A percentile compares a stretch with the other conserved stretches of the same genome.
phyloP scores from a whole-genome alignment of 2,329 filamentous ascomycete genomes.

The Fusarium verticillioides region DNA sequence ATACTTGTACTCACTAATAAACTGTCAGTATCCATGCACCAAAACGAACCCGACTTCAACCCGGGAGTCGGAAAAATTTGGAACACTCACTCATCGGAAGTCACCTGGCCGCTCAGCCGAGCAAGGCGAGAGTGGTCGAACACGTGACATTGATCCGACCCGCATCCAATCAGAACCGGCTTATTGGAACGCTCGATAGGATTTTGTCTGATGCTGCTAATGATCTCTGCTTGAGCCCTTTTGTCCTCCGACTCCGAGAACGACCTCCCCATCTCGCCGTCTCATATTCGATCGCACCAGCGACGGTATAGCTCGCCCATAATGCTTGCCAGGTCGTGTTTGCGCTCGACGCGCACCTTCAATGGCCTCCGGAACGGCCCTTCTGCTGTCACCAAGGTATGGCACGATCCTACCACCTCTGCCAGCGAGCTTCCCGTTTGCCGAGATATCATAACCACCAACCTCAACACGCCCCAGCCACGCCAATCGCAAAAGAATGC shows the following conservation, averaged over 20 bases:
- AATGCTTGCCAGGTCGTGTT: slow-evolving; percentile 94
- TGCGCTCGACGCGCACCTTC: slow-evolving; percentile 89
- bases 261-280: slow-evolving; percentile 51
- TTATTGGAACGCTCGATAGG: slow-evolving; percentile 57
- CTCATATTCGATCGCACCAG: slow-evolving; percentile 52
- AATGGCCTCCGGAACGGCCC: slow-evolving; percentile 80
- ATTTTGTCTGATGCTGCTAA: slow-evolving; percentile 53
- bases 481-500: slow-evolving; percentile 46
- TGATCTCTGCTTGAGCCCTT: slow-evolving; percentile 54
- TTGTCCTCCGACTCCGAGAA: slow-evolving; percentile 53
- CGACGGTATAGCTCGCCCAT: slow-evolving; percentile 61
- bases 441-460: slow-evolving; percentile 50
- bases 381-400: slow-evolving; percentile 80
- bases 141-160: slow-evolving; percentile 52
- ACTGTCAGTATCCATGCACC: neutral
- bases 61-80: slow-evolving; percentile 38
- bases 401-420: slow-evolving; percentile 52
- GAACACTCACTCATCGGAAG: slow-evolving; percentile 10
- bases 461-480: slow-evolving; percentile 37
- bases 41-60: slow-evolving; percentile 29
- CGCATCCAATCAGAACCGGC: slow-evolving; percentile 54
- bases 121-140: slow-evolving; percentile 23
- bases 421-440: slow-evolving; percentile 44
- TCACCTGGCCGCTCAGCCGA: slow-evolving; percentile 38
- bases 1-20: neutral